These are phyloP conservation scores for Plasmodium reichenowi DNA, from an alignment of 169 alveolate genomes.

Conservation along the genomic window DNA sequence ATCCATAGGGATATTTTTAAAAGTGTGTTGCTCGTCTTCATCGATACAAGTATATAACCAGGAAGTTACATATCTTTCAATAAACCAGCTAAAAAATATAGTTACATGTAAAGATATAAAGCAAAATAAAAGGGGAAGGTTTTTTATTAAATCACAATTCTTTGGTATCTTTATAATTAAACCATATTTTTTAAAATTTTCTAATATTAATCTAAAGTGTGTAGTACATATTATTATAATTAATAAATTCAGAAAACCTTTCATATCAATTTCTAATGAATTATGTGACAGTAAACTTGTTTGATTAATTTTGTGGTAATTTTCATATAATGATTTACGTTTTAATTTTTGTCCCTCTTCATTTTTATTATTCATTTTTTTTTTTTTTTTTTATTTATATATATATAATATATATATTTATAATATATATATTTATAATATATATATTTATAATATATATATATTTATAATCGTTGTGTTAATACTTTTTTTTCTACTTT, in stretches of 20 bases:
- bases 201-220: conserved; percentile 90
- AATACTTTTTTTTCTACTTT: not conserved
- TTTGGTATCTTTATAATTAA: conserved; percentile 80
- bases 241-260: conserved; percentile 91
- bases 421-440: too few species aligned
- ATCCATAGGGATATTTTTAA: conserved; percentile 63
- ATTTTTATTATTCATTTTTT: conserved; percentile 31
- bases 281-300: conserved; percentile 84
- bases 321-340: conserved; percentile 87
- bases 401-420: too few species aligned
- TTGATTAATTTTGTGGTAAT: conserved; percentile 82
- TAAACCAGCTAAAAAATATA: conserved; percentile 85
- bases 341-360: conserved; percentile 21
- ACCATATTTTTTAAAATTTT: conserved; percentile 91
- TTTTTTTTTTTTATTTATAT: not conserved
- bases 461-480: too few species aligned
- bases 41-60: conserved; percentile 28
- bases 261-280: conserved; percentile 83
- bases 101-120: conserved; percentile 80
- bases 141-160: conserved; percentile 77
- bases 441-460: too few species aligned
- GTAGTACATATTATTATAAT: conserved; percentile 88
- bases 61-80: conserved; percentile 84
- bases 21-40: not conserved
- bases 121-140: conserved; percentile 43